phyloP scores from a whole-genome alignment of 768 basidiomycete genomes.

The Hydnomerulius pinastri region DNA sequence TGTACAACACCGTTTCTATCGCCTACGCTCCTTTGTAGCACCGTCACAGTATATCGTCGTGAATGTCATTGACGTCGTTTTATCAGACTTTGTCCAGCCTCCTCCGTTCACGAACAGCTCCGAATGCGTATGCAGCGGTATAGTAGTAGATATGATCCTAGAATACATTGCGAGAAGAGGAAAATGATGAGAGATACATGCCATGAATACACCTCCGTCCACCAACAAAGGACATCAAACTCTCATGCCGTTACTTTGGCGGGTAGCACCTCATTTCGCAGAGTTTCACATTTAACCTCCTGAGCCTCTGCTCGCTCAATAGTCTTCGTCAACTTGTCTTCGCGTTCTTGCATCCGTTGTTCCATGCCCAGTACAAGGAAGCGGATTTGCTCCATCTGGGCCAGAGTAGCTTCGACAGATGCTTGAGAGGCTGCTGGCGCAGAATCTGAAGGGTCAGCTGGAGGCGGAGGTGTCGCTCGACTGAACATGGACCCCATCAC shows the following conservation, averaged over 20 bases:
- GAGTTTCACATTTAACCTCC: conserved; percentile 51
- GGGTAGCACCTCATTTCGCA: conserved; percentile 42
- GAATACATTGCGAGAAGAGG: conserved; percentile 21
- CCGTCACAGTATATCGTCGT: conserved; percentile 28
- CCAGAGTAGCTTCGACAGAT: conserved; percentile 44
- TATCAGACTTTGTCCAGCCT: not conserved
- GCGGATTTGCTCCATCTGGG: conserved; percentile 69
- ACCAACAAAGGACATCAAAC: not conserved
- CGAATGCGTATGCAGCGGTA: conserved; percentile 11
- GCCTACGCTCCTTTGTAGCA: conserved; percentile 31
- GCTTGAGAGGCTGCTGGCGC: conserved; percentile 21
- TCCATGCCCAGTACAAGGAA: conserved; percentile 76
- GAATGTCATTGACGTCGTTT: conserved; percentile 16
- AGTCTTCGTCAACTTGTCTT: conserved; percentile 60
- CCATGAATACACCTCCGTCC: conserved; percentile 6
- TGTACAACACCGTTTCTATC: conserved; percentile 17
- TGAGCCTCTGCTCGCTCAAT: conserved; percentile 64
- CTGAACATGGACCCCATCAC: conserved; percentile 28
- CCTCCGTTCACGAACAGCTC: not conserved
- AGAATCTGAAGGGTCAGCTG: conserved; percentile 17
- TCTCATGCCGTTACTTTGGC: conserved; percentile 19
- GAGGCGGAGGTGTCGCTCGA: conserved; percentile 17
- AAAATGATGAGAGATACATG: conserved; percentile 6
- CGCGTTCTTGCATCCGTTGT: conserved; percentile 62
- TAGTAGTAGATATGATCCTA: conserved; percentile 18